phyloP scores from a whole-genome alignment of 2,329 filamentous ascomycete genomes.

The Epichloe baconii region DNA sequence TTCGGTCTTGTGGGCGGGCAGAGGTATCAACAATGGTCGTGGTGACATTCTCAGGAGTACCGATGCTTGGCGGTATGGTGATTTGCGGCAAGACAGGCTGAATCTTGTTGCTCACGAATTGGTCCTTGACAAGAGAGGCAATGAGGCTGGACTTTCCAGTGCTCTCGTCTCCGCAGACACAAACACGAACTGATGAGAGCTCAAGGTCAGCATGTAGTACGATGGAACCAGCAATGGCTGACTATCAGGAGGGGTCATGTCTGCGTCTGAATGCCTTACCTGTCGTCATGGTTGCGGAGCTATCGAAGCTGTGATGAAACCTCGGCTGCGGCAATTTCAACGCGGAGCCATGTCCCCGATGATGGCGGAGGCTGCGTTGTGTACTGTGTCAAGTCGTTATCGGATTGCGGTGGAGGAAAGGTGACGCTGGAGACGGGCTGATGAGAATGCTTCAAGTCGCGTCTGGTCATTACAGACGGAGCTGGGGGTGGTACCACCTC shows the following conservation, averaged over 20 bases:
- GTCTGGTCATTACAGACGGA: background rate
- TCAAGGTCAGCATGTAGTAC: constrained; percentile 3
- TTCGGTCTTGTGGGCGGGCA: constrained; percentile 83
- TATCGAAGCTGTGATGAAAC: constrained; percentile 3
- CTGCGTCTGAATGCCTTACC: background rate
- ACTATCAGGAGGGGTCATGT: background rate
- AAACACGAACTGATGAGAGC: constrained; percentile 57
- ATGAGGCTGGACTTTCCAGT: constrained; percentile 92
- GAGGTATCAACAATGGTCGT: constrained; percentile 98
- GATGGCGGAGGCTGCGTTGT: background rate
- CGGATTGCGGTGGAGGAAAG: background rate
- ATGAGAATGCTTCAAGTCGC: background rate
- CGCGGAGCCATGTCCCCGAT: constrained; percentile 9
- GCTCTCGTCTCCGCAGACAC: constrained; percentile 91
- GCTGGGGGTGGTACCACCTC: background rate
- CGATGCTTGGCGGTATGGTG: constrained; percentile 83
- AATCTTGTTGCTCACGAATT: constrained; percentile 92
- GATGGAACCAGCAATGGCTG: background rate
- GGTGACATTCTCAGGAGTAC: constrained; percentile 90
- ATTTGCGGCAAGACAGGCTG: constrained; percentile 89
- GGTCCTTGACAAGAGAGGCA: constrained; percentile 90
- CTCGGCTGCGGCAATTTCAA: constrained; percentile 3
- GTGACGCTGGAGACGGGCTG: background rate
- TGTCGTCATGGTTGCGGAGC: constrained; percentile 5
- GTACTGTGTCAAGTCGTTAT: background rate